A percentile compares a stretch with the other conserved stretches of the same genome.
Evolutionary conservation across 2,329 filamentous ascomycete species (phyloP).

Genomic region (Tolypocladium pustulatum): DNA sequence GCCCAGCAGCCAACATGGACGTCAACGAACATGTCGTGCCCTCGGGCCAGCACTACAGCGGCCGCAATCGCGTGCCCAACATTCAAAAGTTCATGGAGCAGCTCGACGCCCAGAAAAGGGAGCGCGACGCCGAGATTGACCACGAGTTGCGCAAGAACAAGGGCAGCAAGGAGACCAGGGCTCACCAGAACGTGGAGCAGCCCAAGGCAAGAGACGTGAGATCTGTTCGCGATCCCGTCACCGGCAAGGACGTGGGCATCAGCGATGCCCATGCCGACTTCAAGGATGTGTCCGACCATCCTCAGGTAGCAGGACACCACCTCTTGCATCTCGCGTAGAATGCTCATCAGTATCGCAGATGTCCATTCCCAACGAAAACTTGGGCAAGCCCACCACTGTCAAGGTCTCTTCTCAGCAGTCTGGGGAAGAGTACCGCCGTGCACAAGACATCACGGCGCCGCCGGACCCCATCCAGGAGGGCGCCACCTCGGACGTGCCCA

Average conservation of each 20-base stretch:
- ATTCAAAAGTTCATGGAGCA: conserved; percentile 73
- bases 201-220: conserved; percentile 45
- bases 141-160: conserved; percentile 32
- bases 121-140: conserved; percentile 64
- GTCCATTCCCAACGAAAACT: conserved; percentile 81
- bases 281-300: conserved; percentile 60
- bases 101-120: conserved; percentile 68
- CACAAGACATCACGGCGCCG: conserved; percentile 82
- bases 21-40: conserved; percentile 29
- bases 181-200: conserved; percentile 29
- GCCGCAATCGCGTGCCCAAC: conserved; percentile 74
- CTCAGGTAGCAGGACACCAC: conserved; percentile 38
- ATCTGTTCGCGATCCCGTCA: conserved; percentile 76
- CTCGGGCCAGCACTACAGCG: conserved; percentile 65
- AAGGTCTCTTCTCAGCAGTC: conserved; percentile 62
- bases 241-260: conserved; percentile 76
- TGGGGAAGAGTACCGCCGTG: conserved; percentile 68
- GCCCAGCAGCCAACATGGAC: conserved; percentile 20
- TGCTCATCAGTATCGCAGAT: conserved; percentile 34
- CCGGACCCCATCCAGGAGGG: conserved; percentile 76
- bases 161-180: conserved; percentile 23
- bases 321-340: accelerated
- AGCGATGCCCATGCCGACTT: conserved; percentile 65
- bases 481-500: conserved; percentile 85
- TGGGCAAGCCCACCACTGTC: conserved; percentile 63